These are phyloP conservation scores for Delitschia confertaspora DNA, from an alignment of 495 filamentous ascomycete genomes.

Conservation along the genomic window DNA sequence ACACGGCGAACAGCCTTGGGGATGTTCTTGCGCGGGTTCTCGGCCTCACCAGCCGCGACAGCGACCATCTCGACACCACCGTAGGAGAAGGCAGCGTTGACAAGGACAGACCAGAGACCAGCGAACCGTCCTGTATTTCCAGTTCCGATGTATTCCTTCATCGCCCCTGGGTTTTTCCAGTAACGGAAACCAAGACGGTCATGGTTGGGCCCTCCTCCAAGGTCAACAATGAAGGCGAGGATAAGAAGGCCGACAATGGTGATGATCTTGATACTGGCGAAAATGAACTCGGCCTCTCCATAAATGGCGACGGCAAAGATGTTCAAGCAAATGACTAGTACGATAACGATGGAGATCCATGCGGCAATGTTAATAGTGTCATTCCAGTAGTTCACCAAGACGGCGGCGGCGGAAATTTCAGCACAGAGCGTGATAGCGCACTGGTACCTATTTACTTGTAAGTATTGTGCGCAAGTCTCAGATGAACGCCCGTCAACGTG, in stretches of 20 bases:
- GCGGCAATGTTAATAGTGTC: constrained; percentile 48
- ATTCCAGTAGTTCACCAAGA: constrained; percentile 72
- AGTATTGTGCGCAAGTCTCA: constrained; percentile 11
- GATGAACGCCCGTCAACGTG: not conserved
- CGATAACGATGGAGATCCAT: constrained; percentile 70
- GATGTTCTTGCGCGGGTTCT: constrained; percentile 66
- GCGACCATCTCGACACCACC: constrained; percentile 60
- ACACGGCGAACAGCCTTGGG: constrained; percentile 70
- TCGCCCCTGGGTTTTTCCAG: constrained; percentile 62
- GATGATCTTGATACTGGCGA: constrained; percentile 66
- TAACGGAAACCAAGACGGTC: constrained; percentile 62
- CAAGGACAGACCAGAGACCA: constrained; percentile 32
- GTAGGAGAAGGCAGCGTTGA: constrained; percentile 40
- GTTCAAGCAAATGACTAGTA: constrained; percentile 57
- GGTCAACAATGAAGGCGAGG: constrained; percentile 53
- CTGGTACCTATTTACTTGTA: constrained; percentile 13
- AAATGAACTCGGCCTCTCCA: constrained; percentile 67
- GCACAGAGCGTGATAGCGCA: constrained; percentile 56
- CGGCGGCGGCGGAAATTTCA: constrained; percentile 64
- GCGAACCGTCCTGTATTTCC: constrained; percentile 31
- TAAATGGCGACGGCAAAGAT: constrained; percentile 59
- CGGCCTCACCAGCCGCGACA: constrained; percentile 71
- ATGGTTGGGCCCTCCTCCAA: constrained; percentile 54
- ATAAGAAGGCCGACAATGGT: constrained; percentile 51
- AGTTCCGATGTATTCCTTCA: constrained; percentile 34